These are phyloP conservation scores for Carpinus fangiana DNA, from an alignment of 306 rosid genomes.

Conservation along the genomic window DNA sequence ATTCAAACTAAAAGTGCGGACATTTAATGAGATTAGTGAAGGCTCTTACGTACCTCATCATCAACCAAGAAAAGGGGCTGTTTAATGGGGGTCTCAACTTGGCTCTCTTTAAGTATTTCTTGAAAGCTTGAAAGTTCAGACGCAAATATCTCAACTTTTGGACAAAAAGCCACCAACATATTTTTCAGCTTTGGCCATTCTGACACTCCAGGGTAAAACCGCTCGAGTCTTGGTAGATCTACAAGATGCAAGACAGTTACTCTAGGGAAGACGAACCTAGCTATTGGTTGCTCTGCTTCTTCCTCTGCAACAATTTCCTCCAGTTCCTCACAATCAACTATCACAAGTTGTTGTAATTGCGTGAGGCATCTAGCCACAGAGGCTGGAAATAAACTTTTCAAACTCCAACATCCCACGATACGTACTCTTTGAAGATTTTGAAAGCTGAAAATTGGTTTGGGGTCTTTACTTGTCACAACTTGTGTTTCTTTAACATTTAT, in stretches of 20 bases:
- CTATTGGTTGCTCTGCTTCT: neutral
- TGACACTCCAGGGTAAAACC: neutral
- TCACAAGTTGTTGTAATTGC: neutral
- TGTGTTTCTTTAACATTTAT: too few relatives aligned
- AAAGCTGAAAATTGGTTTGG: neutral
- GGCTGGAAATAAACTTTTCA: conserved; percentile 25
- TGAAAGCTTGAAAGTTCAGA: too few relatives aligned
- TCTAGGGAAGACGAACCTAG: neutral
- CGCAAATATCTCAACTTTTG: neutral
- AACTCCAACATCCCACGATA: rapidly evolving
- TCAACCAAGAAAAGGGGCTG: conserved; percentile 8
- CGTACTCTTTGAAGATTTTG: neutral
- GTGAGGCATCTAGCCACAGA: neutral
- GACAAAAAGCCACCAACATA: conserved; percentile 10
- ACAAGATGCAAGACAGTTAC: rapidly evolving
- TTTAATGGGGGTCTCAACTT: neutral
- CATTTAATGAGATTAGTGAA: neutral
- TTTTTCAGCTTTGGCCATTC: conserved; percentile 4
- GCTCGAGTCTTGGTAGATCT: neutral
- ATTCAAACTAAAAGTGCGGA: too few relatives aligned
- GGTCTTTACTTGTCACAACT: conserved; percentile 11
- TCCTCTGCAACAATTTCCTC: neutral
- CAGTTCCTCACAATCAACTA: neutral
- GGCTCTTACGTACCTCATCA: conserved; percentile 1
- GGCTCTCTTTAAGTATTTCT: neutral